phyloP scores from a whole-genome alignment of 352 stramenopile genomes.

The Pythium rishiriense region DNA sequence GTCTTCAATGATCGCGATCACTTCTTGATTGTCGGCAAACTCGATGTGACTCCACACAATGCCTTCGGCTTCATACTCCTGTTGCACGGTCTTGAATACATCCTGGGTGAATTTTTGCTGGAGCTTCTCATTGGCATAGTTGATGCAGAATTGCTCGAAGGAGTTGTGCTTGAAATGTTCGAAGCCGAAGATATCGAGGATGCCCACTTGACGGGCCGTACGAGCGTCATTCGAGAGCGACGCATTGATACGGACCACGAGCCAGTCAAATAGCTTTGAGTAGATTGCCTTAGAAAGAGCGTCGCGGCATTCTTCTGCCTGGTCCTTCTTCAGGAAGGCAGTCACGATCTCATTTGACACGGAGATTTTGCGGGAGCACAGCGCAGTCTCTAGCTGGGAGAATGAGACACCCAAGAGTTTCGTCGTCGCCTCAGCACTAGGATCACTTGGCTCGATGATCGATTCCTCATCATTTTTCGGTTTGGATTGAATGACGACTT shows the following conservation, averaged over 20 bases:
- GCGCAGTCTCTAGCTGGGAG: slow-evolving; percentile 55
- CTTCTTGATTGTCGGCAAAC: slow-evolving; percentile 89
- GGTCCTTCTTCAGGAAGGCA: slow-evolving; percentile 77
- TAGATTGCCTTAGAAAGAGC: slow-evolving; percentile 96
- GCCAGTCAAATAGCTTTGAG: slow-evolving; percentile 95
- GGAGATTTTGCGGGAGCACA: slow-evolving; percentile 69
- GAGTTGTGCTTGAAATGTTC: slow-evolving; percentile 94
- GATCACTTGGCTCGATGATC: slow-evolving; percentile 39
- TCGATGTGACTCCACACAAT: slow-evolving; percentile 95
- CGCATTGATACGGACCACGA: slow-evolving; percentile 89
- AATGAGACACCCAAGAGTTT: slow-evolving; percentile 57
- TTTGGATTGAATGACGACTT: slow-evolving; percentile 90
- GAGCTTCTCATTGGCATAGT: slow-evolving; percentile 92
- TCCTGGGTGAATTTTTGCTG: slow-evolving; percentile 92
- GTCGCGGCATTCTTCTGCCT: slow-evolving; percentile 91
- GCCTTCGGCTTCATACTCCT: slow-evolving; percentile 87
- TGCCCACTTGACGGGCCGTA: slow-evolving; percentile 75
- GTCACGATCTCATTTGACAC: slow-evolving; percentile 72
- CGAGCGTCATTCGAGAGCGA: slow-evolving; percentile 65
- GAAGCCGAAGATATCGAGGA: slow-evolving; percentile 95
- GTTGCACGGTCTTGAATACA: slow-evolving; percentile 88
- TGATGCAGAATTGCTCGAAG: slow-evolving; percentile 95
- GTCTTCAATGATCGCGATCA: slow-evolving; percentile 87
- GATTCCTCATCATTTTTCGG: slow-evolving; percentile 71
- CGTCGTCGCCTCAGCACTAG: slow-evolving; percentile 40